phyloP scores from a whole-genome alignment of 1,284 basidiomycete genomes.

The Boletus semigastroideus region DNA sequence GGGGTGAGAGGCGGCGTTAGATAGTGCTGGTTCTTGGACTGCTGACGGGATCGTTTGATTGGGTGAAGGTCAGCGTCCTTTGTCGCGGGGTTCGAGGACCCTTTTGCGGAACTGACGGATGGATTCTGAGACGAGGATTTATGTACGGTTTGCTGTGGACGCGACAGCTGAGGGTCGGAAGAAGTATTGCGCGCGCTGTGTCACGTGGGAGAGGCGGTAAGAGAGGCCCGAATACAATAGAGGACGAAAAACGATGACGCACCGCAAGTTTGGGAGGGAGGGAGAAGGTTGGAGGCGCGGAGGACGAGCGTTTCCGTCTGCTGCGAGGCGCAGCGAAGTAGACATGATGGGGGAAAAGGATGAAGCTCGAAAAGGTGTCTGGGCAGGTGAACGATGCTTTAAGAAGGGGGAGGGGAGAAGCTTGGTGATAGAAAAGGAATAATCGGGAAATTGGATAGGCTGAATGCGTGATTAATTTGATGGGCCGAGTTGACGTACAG shows the following conservation, averaged over 20 bases:
- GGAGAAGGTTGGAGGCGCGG: constrained; percentile 58
- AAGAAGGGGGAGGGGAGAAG: constrained; percentile 34
- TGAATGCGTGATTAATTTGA: constrained; percentile 37
- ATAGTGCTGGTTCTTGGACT: constrained; percentile 37
- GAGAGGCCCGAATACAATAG: neutral
- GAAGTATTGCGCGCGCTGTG: constrained; percentile 27
- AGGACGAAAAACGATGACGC: constrained; percentile 9
- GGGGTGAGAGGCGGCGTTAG: constrained; percentile 60
- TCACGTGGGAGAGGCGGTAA: constrained; percentile 16
- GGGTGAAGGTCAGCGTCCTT: constrained; percentile 23
- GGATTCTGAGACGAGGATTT: constrained; percentile 20
- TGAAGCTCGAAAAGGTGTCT: constrained; percentile 34
- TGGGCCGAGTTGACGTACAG: constrained; percentile 36
- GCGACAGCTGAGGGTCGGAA: constrained; percentile 39
- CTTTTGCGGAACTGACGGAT: constrained; percentile 14
- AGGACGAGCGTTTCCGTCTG: constrained; percentile 33
- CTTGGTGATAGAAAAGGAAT: constrained; percentile 33
- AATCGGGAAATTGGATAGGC: constrained; percentile 30
- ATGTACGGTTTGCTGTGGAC: constrained; percentile 20
- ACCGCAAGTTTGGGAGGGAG: constrained; percentile 63
- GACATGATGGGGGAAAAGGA: constrained; percentile 32
- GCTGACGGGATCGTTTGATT: constrained; percentile 25
- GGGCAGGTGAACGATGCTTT: constrained; percentile 30
- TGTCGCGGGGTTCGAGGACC: constrained; percentile 7
- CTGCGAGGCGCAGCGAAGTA: constrained; percentile 24